Conservation (phyloP, 805 yeast genomes). For the Myxozyma sirexii region DNA sequence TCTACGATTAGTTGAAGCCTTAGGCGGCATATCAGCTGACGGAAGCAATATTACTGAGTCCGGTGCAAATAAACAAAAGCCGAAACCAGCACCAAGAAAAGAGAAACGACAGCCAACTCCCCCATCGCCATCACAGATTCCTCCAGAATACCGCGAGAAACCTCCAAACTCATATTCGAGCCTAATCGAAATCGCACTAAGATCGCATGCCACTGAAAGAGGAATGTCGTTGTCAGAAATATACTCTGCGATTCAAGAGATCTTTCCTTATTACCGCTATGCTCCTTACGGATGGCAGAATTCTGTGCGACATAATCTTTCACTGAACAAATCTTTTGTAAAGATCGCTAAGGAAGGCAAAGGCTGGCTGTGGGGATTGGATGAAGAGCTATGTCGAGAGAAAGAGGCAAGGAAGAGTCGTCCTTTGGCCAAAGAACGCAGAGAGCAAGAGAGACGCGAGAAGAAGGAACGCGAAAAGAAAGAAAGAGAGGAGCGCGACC, state of each 20-base stretch:
- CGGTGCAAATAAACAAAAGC: background rate
- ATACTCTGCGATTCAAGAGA: conserved; percentile 79
- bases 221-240: conserved; percentile 86
- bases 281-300: conserved; percentile 99
- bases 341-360: conserved; percentile 85
- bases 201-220: conserved; percentile 62
- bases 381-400: conserved; percentile 80
- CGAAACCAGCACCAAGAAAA: conserved; percentile 9
- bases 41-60: background rate
- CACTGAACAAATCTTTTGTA: conserved; percentile 80
- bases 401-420: conserved; percentile 73
- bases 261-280: conserved; percentile 88
- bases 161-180: conserved; percentile 82
- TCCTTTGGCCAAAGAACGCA: conserved; percentile 55
- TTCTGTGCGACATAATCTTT: conserved; percentile 85
- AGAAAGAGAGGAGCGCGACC: conserved; percentile 42
- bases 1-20: conserved; percentile 18
- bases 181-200: conserved; percentile 75
- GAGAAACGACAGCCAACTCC: conserved; percentile 30
- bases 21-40: conserved; percentile 2
- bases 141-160: conserved; percentile 80
- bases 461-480: conserved; percentile 38
- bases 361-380: conserved; percentile 94
- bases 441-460: conserved; percentile 59
- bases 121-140: conserved; percentile 60